Evolutionary conservation across 2,329 filamentous ascomycete genomes (phyloP).

Genomic region (Cryphonectria naterciae): DNA sequence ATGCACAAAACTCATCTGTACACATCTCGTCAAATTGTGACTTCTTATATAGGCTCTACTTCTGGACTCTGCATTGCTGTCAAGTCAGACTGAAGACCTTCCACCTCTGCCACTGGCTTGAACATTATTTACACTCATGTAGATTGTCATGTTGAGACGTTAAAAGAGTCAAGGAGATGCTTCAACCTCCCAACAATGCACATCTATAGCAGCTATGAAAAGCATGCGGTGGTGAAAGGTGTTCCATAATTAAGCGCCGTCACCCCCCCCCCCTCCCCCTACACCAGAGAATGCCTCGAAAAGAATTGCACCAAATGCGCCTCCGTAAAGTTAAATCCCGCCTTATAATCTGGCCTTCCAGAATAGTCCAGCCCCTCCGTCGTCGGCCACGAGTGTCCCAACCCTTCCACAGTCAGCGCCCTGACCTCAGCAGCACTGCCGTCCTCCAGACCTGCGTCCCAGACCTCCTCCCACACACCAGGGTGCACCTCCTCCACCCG

Average conservation of each 20-base stretch:
- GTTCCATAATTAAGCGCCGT: too few relatives aligned
- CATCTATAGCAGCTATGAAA: neutral
- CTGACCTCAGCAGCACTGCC: slow-evolving; percentile 30
- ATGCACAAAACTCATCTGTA: too few relatives aligned
- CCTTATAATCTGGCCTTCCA: slow-evolving; percentile 29
- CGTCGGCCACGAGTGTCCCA: slow-evolving; percentile 32
- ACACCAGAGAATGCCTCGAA: slow-evolving; percentile 29
- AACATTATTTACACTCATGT: too few relatives aligned
- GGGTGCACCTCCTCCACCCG: slow-evolving; percentile 27
- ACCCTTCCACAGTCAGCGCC: slow-evolving; percentile 29
- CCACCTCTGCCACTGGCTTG: too few relatives aligned
- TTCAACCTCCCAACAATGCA: too few relatives aligned
- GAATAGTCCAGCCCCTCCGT: slow-evolving; percentile 29
- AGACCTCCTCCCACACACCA: slow-evolving; percentile 31
- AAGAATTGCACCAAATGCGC: slow-evolving; percentile 32
- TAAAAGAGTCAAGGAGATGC: too few relatives aligned
- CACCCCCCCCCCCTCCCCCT: neutral
- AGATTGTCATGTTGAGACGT: too few relatives aligned
- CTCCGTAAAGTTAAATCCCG: slow-evolving; percentile 32
- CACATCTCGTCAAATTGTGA: too few relatives aligned
- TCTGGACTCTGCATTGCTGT: too few relatives aligned
- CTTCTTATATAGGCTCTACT: too few relatives aligned
- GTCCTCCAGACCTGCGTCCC: slow-evolving; percentile 23
- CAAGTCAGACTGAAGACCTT: too few relatives aligned
- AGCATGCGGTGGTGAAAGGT: neutral